Conservation (phyloP, 2,329 filamentous ascomycete species). For the Scedosporium apiospermum region DNA sequence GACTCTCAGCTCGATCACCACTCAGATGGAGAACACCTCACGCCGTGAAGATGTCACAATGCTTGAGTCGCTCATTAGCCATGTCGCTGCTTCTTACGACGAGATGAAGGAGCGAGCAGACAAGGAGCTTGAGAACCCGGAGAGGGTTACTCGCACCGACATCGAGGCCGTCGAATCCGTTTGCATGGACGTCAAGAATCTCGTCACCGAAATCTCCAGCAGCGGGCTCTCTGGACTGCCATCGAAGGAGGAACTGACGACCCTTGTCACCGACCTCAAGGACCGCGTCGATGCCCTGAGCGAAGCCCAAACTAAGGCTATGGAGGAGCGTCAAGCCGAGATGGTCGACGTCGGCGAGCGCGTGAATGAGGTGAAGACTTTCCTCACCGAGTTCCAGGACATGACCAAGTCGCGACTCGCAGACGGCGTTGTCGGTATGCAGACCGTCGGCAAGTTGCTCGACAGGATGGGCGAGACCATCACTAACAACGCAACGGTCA, state of each 20-base stretch:
- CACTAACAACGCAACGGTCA: conserved; percentile 44
- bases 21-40: conserved; percentile 59
- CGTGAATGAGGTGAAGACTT: conserved; percentile 67
- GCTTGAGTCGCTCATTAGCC: conserved; percentile 68
- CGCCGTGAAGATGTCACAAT: conserved; percentile 70
- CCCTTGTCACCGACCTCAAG: conserved; percentile 61
- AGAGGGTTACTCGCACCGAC: conserved; percentile 70
- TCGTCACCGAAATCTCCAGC: conserved; percentile 63
- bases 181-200: conserved; percentile 75
- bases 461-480: conserved; percentile 57
- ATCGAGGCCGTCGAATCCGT: conserved; percentile 72
- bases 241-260: conserved; percentile 67
- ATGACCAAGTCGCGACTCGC: conserved; percentile 69
- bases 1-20: conserved; percentile 54
- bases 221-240: conserved; percentile 63
- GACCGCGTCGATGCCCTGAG: conserved; percentile 59
- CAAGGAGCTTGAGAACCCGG: conserved; percentile 44
- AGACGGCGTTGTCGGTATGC: conserved; percentile 62
- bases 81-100: conserved; percentile 66
- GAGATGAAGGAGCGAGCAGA: conserved; percentile 56
- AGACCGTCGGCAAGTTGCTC: conserved; percentile 61
- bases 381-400: conserved; percentile 70
- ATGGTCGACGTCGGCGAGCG: conserved; percentile 69
- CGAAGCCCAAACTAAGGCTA: conserved; percentile 65
- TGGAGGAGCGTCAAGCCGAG: conserved; percentile 78